Base-by-base conservation (phyloP, 2,329 filamentous ascomycete genomes). In the Colletotrichum tropicale region DNA sequence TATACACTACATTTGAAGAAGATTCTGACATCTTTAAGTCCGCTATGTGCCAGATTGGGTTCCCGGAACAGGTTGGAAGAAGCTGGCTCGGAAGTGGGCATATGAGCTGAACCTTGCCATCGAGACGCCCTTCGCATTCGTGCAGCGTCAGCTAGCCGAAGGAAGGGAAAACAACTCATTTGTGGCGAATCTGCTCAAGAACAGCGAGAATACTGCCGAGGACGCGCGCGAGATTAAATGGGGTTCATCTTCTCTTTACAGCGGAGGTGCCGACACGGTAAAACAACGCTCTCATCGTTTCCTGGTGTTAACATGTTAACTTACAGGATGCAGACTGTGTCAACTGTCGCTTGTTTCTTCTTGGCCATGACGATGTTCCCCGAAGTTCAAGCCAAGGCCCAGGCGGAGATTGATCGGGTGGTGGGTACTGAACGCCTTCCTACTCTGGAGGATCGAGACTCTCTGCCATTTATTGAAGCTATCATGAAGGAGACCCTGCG, bases 401-500 rank as follows among this genome's bases (percentile, higher is more conserved):
- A 89, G 78, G 84, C 84, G 24, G 89, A 92, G 78, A 83, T 92
- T 6, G 89, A 91, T 77, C 79, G 82, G 2, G 85, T 91, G 2
- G 83, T 92, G 3, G 90, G 90, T 2, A 78, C 82, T 0, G 75
- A 84, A 15, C 84, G 90, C 3, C 84, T 86, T 13, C 90, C 90
- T 0, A 81, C 80, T 12, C 88, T 87, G 81, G 85, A 87, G 21
- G 90, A 92, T 77, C 84, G 85, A 18, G 81, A 84, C 0, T 80
- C 83, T 7, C 79, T 92, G 10, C 89, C 89, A 0, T 92, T 92
- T 77, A 79, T 91, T 34, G 84, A 86, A 30, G 88, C 88, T 2
- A 85, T 90, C 12, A 85, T 91, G 28, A 91, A 91, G 75, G 91
- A 93, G 77, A 85, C 88, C 2, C 80, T 91, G 8, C 85, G 90